Evolutionary conservation across 1,139 yeast genomes (phyloP), one percentile per base, ranked within the genome.

Genomic region (Sugiyamaella sp.): DNA sequence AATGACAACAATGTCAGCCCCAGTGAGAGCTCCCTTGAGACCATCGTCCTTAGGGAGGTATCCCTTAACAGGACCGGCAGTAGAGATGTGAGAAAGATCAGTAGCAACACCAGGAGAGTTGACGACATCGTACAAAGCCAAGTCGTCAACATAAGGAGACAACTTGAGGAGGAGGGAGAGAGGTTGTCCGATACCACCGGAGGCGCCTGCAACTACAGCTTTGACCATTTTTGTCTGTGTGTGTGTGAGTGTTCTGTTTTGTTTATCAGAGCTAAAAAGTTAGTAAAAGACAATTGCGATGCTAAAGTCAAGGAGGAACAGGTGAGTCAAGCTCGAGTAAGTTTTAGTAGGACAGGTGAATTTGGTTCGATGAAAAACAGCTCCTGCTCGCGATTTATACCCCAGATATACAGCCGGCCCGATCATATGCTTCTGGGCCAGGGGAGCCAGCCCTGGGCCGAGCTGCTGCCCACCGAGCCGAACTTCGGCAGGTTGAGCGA

Each of bases 101-200:
- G 98, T 95, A 58, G 97, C 97, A 55, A 91, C 98, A 75, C 98
- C 98, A 62, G 95, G 93, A 56, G 96, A 96, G 66, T 93, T 89
- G 71, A 86, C 88, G 66, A 93, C 84, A 76, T 93, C 99, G 76
- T 88, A 93, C 60, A 93, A 80, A 53, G 96, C 80, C 72, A 93
- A 81, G 67, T 86, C 86, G 52, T 93, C 84, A 59, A 93, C 95
- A 71, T 87, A 83, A 67, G 81, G 84, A 81, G 91, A 89, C 67
- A 89, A 80, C 79, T 93, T 93, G 75, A 91, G 78, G 67, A 93
- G 80, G 63, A 93, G 80, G 47, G 98, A 91, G 67, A 93, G 79
- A 60, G 99, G 99, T 80, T 93, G 99, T 64, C 99, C 99, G 72
- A 93, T 93, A 76, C 99, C 99, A 75, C 99, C 98, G 65, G 91